phyloP scores from a whole-genome alignment of 805 yeast species.

The Yamadazyma phyllophila region DNA sequence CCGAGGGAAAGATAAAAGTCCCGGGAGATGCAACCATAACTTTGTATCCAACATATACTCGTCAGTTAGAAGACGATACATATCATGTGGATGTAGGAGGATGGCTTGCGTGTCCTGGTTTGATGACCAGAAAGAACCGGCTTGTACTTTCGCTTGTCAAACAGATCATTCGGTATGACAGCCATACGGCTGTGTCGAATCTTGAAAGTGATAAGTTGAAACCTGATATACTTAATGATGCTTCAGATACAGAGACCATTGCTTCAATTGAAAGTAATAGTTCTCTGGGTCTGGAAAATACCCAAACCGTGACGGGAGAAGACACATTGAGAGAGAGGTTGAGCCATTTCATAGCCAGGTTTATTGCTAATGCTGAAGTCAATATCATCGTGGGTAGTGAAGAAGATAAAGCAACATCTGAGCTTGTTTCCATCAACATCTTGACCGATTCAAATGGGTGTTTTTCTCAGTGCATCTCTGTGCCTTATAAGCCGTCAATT shows the following conservation, averaged over 20 bases:
- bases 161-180: constrained; percentile 52
- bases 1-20: constrained; percentile 28
- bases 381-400: constrained; percentile 56
- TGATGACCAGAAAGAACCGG: constrained; percentile 66
- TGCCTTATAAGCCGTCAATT: constrained; percentile 60
- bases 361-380: constrained; percentile 57
- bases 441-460: constrained; percentile 68
- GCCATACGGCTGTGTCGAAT: constrained; percentile 17
- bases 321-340: constrained; percentile 61
- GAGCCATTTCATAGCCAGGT: constrained; percentile 65
- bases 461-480: constrained; percentile 51
- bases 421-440: constrained; percentile 27
- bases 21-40: constrained; percentile 62
- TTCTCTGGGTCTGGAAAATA: neutral
- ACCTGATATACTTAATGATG: constrained; percentile 23
- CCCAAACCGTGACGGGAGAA: constrained; percentile 25
- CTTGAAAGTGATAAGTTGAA: constrained; percentile 25
- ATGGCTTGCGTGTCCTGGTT: constrained; percentile 68
- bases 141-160: constrained; percentile 66
- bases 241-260: constrained; percentile 23
- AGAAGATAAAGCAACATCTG: constrained; percentile 24
- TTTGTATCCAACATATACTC: constrained; percentile 41
- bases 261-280: constrained; percentile 13
- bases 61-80: constrained; percentile 17
- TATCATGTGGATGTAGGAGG: constrained; percentile 66